Conservation (phyloP, 306 rosid genomes). For the Spatholobus suberectus region DNA sequence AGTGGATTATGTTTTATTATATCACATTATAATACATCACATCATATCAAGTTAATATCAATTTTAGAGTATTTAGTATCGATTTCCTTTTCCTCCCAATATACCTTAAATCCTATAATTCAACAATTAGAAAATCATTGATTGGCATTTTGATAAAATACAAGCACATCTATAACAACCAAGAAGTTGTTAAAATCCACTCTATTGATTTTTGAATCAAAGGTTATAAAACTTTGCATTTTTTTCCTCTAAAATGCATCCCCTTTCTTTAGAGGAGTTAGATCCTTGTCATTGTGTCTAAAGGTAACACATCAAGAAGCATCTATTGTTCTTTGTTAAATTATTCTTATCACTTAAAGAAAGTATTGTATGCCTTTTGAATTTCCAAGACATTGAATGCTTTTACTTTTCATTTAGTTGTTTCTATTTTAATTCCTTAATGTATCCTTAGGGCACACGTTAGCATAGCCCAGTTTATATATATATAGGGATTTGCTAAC, state of each 20-base stretch:
- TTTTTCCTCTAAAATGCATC: background rate
- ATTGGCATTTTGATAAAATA: background rate
- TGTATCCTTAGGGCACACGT: background rate
- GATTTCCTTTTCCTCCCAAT: background rate
- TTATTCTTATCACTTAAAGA: background rate
- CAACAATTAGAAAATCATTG: background rate
- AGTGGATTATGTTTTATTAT: background rate
- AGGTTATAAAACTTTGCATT: background rate
- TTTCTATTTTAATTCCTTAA: background rate
- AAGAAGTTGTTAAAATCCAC: background rate
- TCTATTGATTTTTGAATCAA: too few species aligned
- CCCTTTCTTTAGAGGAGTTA: background rate
- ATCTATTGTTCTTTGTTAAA: too few species aligned
- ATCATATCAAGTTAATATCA: background rate
- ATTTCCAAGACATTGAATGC: background rate
- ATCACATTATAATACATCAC: background rate
- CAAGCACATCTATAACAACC: background rate
- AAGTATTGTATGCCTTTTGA: background rate
- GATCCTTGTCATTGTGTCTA: background rate
- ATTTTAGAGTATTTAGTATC: background rate
- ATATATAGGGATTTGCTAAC: too few species aligned
- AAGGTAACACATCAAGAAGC: background rate
- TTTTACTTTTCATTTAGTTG: background rate
- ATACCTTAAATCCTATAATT: background rate
- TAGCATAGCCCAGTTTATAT: background rate